Percentiles rank a stretch among this genome's conserved stretches.
phyloP scores from a whole-genome alignment of 257 asterid genomes.

The Coffea canephora region DNA sequence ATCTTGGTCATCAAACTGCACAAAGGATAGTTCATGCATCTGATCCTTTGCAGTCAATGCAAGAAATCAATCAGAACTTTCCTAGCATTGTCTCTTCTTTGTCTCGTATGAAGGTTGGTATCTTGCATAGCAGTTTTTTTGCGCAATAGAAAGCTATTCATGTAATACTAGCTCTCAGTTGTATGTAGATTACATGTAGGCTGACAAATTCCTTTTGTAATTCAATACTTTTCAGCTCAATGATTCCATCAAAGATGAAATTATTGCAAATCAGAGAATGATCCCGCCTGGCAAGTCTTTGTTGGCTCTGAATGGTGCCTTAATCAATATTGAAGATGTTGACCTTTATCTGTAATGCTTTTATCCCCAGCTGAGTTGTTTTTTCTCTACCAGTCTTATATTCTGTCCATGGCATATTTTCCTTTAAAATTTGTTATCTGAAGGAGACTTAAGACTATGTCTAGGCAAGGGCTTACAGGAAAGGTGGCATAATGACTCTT shows the following conservation, averaged over 20 bases:
- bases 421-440: neutral
- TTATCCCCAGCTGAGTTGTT: conserved; percentile 22
- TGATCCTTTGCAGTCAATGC: conserved; percentile 94
- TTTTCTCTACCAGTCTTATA: neutral
- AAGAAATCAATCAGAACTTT: conserved; percentile 91
- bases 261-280: conserved; percentile 88
- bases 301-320: conserved; percentile 98
- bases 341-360: conserved; percentile 89
- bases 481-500: neutral
- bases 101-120: conserved; percentile 87
- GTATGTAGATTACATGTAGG: conserved; percentile 13
- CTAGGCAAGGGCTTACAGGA: conserved; percentile 3
- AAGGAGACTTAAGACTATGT: neutral
- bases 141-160: conserved; percentile 13
- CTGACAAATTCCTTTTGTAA: conserved; percentile 28
- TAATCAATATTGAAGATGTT: conserved; percentile 84
- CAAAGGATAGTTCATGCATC: conserved; percentile 96
- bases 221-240: conserved; percentile 63
- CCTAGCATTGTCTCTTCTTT: conserved; percentile 92
- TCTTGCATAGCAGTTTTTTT: conserved; percentile 10
- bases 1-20: conserved; percentile 97
- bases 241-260: conserved; percentile 93
- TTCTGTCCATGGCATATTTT: neutral
- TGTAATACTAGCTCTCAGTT: neutral
- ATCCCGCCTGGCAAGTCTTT: conserved; percentile 97